These are phyloP conservation scores for Epichloe hybrida DNA, from an alignment of 2,329 filamentous ascomycete species.

Conservation along the genomic window DNA sequence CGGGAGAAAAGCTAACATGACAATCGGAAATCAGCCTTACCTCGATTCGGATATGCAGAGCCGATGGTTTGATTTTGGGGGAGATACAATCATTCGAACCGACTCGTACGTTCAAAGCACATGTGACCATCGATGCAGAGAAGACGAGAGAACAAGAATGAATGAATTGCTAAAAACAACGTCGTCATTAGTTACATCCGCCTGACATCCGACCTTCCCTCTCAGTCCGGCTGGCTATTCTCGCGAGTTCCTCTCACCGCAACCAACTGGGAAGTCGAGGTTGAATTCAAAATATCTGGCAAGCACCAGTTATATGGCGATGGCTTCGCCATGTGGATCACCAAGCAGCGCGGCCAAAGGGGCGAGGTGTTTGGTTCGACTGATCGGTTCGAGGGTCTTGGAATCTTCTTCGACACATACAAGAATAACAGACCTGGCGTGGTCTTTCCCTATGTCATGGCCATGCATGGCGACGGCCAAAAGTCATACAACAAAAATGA, in stretches of 20 bases:
- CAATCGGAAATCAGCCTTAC: constrained; percentile 55
- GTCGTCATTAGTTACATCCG: constrained; percentile 63
- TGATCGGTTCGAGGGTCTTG: constrained; percentile 86
- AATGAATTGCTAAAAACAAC: neutral
- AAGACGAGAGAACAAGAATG: neutral
- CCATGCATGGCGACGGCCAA: constrained; percentile 88
- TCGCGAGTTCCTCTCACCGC: constrained; percentile 88
- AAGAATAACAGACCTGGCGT: constrained; percentile 97
- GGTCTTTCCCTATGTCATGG: constrained; percentile 96
- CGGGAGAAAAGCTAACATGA: constrained; percentile 5
- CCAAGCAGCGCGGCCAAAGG: constrained; percentile 69
- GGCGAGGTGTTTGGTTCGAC: constrained; percentile 79
- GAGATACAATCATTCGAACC: constrained; percentile 72
- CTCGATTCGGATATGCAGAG: constrained; percentile 96
- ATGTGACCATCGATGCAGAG: neutral
- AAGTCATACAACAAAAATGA: constrained; percentile 84
- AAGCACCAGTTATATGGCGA: constrained; percentile 85
- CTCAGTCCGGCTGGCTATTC: constrained; percentile 86
- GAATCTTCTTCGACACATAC: constrained; percentile 95
- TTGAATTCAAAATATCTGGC: constrained; percentile 91
- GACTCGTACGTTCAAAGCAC: constrained; percentile 40
- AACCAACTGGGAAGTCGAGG: constrained; percentile 96
- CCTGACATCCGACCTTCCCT: constrained; percentile 78
- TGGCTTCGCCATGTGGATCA: constrained; percentile 96
- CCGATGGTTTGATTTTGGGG: constrained; percentile 99